phyloP scores from a whole-genome alignment of 1,139 yeast genomes.

The Candida anutae region DNA sequence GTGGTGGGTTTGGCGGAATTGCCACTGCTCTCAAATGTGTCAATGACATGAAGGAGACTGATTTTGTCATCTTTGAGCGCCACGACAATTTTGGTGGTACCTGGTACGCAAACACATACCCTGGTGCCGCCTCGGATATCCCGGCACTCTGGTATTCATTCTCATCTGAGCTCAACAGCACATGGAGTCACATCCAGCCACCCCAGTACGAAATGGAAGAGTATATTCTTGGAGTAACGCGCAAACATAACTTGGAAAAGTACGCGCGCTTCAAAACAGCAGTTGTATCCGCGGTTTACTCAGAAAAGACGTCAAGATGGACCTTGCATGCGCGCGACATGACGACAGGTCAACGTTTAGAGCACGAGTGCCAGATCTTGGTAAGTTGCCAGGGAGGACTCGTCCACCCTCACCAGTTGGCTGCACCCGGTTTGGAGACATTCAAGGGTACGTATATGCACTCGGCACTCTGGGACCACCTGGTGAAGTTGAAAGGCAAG shows the following conservation, averaged over 20 bases:
- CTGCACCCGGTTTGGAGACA: constrained; percentile 29
- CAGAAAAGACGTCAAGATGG: constrained; percentile 32
- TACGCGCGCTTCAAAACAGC: constrained; percentile 23
- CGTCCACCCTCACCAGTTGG: constrained; percentile 25
- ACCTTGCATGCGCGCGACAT: constrained; percentile 24
- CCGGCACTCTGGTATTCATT: constrained; percentile 45
- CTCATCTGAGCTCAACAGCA: constrained; percentile 30
- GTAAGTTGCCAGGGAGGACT: constrained; percentile 32
- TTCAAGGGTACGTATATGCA: constrained; percentile 42
- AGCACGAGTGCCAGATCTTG: constrained; percentile 22
- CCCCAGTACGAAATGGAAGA: constrained; percentile 43
- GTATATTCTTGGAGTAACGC: constrained; percentile 33
- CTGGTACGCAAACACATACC: constrained; percentile 48
- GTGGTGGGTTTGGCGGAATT: constrained; percentile 45
- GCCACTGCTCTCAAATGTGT: constrained; percentile 23
- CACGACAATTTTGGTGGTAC: constrained; percentile 45
- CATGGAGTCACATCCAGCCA: constrained; percentile 41
- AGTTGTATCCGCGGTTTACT: constrained; percentile 21
- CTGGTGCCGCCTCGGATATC: constrained; percentile 47
- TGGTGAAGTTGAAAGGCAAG: constrained; percentile 21
- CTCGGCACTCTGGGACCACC: constrained; percentile 41
- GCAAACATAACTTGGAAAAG: constrained; percentile 23
- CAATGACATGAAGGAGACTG: constrained; percentile 24
- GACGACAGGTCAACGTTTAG: constrained; percentile 20
- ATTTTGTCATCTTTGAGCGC: constrained; percentile 35